phyloP scores from a whole-genome alignment of 1,139 yeast species.

The Sugiyamaella japonica region DNA sequence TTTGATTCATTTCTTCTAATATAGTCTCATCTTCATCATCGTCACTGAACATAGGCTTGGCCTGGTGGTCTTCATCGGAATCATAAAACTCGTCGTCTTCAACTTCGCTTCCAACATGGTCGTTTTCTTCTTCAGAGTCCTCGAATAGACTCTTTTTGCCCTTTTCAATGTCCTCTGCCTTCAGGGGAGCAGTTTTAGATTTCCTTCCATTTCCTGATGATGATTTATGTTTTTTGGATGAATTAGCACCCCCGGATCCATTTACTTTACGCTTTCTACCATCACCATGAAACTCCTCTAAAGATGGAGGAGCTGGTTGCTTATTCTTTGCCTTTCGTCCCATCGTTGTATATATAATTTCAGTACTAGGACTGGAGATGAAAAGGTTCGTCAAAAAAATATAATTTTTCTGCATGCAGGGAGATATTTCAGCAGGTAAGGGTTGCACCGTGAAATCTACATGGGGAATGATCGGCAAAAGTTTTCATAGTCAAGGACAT shows the following conservation, averaged over 20 bases:
- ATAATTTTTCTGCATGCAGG: slow-evolving; percentile 12
- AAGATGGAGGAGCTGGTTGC: slow-evolving; percentile 85
- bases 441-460: background rate
- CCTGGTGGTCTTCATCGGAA: slow-evolving; percentile 55
- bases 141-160: slow-evolving; percentile 79
- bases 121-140: slow-evolving; percentile 60
- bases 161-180: slow-evolving; percentile 62
- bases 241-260: background rate
- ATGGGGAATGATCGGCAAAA: slow-evolving; percentile 12
- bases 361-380: background rate
- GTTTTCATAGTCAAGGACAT: background rate
- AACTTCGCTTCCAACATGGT: slow-evolving; percentile 35
- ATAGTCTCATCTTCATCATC: slow-evolving; percentile 77
- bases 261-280: slow-evolving; percentile 43
- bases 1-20: slow-evolving; percentile 86
- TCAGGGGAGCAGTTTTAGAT: slow-evolving; percentile 33
- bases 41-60: slow-evolving; percentile 82
- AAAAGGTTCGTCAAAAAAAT: slow-evolving; percentile 12
- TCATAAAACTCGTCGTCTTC: slow-evolving; percentile 60
- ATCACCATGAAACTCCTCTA: slow-evolving; percentile 75
- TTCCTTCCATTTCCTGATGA: slow-evolving; percentile 50
- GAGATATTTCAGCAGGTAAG: slow-evolving; percentile 5
- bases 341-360: slow-evolving; percentile 46
- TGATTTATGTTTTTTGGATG: slow-evolving; percentile 30
- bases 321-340: slow-evolving; percentile 91